Base-by-base conservation (phyloP, 768 basidiomycete species). In the Steccherinum ochraceum region DNA sequence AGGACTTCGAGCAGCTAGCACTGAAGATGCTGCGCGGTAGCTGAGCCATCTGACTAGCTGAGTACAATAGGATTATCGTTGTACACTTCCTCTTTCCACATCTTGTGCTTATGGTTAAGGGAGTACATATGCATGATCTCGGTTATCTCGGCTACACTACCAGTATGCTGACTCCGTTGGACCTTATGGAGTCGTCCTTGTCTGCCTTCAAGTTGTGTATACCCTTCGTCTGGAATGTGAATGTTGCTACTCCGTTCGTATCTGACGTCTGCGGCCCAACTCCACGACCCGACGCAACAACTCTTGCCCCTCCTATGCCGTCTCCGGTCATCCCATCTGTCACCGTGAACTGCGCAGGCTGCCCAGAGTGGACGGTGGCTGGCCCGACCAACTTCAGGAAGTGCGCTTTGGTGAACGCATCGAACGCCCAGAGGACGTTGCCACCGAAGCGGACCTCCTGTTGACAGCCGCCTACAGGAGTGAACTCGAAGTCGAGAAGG, bases 1-100 rank as follows among this genome's bases (percentile, higher is more conserved):
- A 75, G 45, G 78, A 79, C 40, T 79, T 82, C 44, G 82, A 84
- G 62, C 81, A 77, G 57, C 61, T 89, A 58, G 88, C 88, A 4
- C 64, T 91, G 24, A 69, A 71, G 45, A 59, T 93, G 43, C 64
- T 88, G 47, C 72, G 76, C 24, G 61, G 59, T 24, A 52, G 55
- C 30, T 24, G 55, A 23, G 30, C 16, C 5, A 26, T 21, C 24
- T 48, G 16, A n/a, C 12, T 19, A 48, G 24, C 11, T 13, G 2
- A 48, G n/a, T 39, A 5, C 20, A 39, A n/a, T 16, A 27, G 11
- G 18, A 18, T 30, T 27, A 12, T 25, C 11, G 12, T 24, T 46
- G n/a, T 46, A 4, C 16, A 46, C 24, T n/a, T n/a, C n/a, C n/a
- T n/a, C n/a, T n/a, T n/a, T n/a, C n/a, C n/a, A n/a, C n/a, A n/a